Base-by-base conservation (phyloP, 345 rosid species). In the Hibiscus syriacus region DNA sequence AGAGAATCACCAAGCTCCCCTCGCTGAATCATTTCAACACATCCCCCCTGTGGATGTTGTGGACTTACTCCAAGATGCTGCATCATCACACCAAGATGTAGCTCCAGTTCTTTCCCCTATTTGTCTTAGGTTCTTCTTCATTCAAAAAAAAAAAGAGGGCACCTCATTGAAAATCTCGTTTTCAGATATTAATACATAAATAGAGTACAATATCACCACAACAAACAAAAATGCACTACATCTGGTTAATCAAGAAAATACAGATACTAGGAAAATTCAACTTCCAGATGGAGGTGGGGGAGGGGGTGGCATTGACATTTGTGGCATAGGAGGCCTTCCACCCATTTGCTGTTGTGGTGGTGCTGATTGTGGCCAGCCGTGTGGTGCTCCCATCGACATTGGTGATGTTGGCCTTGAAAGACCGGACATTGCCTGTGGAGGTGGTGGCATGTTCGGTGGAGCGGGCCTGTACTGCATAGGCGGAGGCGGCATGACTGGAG, bases 391-490 rank as follows among this genome's bases (percentile, higher is more conserved):
- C 89, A 90, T 85, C 53, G 89, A 95, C 91, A 89, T 83, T 49
- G 78, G 89, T 19, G 90, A 96, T 0, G 89, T 90, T 11, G 84
- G 91, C 58, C 92, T 86, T 54, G 60, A 76, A 67, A 81, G 72
- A 62, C 62, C 73, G 4, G 61, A 32, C 14, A 29, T 70, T 32
- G 80, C 88, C 39, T 83, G 84, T 12, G 88, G 97, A 0, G 92
- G 56, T 17, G 88, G 95, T 1, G 84, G 94, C 90, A 86, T 82
- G 71, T 81, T 88, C 16, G 79, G 85, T n/a, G 89, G 86, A 2
- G 89, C 85, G 10, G 89, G 92, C 71, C 88, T 80, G 78, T 66
- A 92, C 68, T 88, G 99, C 83, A 81, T 62, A 17, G 84, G 87
- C 34, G 86, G 95, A 67, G 87, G 95, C 64, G 89, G 80, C 58